Base-by-base conservation (phyloP, 2,329 filamentous ascomycete genomes). In the Stagonosporopsis chrysanthemi region DNA sequence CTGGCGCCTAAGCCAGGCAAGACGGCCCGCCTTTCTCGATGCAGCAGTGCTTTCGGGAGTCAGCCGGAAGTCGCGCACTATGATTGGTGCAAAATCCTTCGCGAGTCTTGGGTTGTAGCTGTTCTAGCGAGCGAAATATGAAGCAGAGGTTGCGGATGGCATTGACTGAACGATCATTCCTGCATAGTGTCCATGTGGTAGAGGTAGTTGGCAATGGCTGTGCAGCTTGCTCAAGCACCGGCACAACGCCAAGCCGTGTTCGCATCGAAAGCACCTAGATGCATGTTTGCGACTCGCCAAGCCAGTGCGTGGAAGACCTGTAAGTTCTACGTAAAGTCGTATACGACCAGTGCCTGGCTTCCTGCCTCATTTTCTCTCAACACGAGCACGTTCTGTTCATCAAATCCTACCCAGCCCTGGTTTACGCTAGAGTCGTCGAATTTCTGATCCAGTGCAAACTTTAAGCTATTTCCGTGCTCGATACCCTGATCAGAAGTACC, bases 331-430 rank as follows among this genome's bases (percentile, higher is more conserved):
- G 90, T 91, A 76, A 97, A 97, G 75, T 97, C 91, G 72, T 97
- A 97, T 40, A 95, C 87, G 70, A 93, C 84, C 61, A 97, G 76
- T 59, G 89, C 87, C 71, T 94, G 90, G 36, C 84, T 83, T 1
- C 90, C 90, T 24, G 84, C 80, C 24, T 79, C 79, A 62, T 86
- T 84, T 76, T 94, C 90, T 63, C 90, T 88, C 47, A 96, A 80
- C 39, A 97, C 86, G 60, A 96, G 88, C n/a, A 97, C 90, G 78
- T 92, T 92, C 75, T 96, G 91, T 40, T 96, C 91, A 69, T 97
- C 92, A 68, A 97, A 97, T 0, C 91, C 91, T 8, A 97, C 87
- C 86, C 90, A 94, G 48, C 83, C 82, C 59, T 81, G 76, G 36
- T 79, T 82, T 5, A 82, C 73, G 4, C 77, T 75, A 14, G 79